Evolutionary conservation across 352 stramenopile species (phyloP).

Genomic region (Pythium pyrilobum): DNA sequence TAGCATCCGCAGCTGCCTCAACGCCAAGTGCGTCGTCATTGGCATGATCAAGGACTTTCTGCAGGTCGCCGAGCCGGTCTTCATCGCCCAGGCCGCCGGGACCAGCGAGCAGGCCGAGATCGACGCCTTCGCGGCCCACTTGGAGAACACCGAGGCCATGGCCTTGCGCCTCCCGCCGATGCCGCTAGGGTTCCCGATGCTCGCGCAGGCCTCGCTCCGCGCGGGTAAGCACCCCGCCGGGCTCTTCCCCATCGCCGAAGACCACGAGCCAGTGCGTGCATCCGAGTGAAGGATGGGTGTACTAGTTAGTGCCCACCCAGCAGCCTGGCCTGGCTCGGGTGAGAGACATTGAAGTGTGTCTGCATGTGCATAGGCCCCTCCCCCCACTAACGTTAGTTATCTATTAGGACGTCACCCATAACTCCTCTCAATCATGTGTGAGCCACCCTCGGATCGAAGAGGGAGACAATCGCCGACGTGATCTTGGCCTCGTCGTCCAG

Average conservation of each 20-base stretch:
- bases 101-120: not conserved
- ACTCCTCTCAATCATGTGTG: conserved; percentile 11
- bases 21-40: conserved; percentile 40
- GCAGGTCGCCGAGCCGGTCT: conserved; percentile 1
- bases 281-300: not conserved
- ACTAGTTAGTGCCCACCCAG: too few relatives aligned
- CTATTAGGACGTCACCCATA: too few relatives aligned
- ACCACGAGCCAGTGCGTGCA: not conserved
- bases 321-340: too few relatives aligned
- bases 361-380: too few relatives aligned
- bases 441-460: conserved; percentile 31
- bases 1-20: conserved; percentile 54
- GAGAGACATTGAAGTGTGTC: too few relatives aligned
- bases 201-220: too few relatives aligned
- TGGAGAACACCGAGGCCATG: not conserved
- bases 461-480: conserved; percentile 45
- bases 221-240: not conserved
- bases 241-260: conserved; percentile 8
- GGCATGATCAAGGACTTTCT: conserved; percentile 46
- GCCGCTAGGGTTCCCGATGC: too few relatives aligned
- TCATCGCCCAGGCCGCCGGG: not conserved
- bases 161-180: too few relatives aligned
- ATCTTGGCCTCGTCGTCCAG: conserved; percentile 46
- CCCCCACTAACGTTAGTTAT: too few relatives aligned
- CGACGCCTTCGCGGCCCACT: not conserved